These are phyloP conservation scores for Neopestalotiopsis sp. DNA, from an alignment of 2,329 filamentous ascomycete genomes.

Conservation along the genomic window DNA sequence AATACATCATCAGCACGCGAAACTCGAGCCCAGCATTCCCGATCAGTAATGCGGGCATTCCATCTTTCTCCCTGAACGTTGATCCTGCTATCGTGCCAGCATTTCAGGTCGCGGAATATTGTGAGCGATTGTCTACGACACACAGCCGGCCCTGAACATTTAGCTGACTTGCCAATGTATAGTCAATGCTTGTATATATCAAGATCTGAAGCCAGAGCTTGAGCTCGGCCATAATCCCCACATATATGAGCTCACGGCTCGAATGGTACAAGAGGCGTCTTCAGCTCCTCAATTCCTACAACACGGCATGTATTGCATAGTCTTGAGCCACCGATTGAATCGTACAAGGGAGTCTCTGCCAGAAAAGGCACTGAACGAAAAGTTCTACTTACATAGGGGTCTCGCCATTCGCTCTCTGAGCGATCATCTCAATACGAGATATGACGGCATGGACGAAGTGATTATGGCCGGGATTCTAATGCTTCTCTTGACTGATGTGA, in stretches of 20 bases:
- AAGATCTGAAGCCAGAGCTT: constrained; percentile 28
- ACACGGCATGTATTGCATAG: neutral
- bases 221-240: constrained; percentile 33
- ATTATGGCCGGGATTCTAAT: constrained; percentile 39
- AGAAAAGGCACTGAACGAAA: constrained; percentile 28
- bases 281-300: neutral
- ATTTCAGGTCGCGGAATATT: neutral
- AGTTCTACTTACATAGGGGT: constrained; percentile 38
- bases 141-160: neutral
- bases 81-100: neutral
- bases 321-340: neutral
- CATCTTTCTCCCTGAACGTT: neutral
- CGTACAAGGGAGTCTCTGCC: constrained; percentile 13
- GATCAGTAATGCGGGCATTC: neutral
- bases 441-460: constrained; percentile 30
- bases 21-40: neutral
- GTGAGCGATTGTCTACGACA: neutral
- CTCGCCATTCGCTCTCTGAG: constrained; percentile 37
- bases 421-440: constrained; percentile 29
- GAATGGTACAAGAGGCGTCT: constrained; percentile 21
- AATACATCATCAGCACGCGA: neutral
- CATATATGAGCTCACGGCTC: constrained; percentile 33
- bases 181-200: constrained; percentile 39
- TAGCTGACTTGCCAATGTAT: neutral
- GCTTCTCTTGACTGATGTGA: constrained; percentile 39